Conservation (phyloP, 1,284 basidiomycete species). For the Ceratobasidium sp. region DNA sequence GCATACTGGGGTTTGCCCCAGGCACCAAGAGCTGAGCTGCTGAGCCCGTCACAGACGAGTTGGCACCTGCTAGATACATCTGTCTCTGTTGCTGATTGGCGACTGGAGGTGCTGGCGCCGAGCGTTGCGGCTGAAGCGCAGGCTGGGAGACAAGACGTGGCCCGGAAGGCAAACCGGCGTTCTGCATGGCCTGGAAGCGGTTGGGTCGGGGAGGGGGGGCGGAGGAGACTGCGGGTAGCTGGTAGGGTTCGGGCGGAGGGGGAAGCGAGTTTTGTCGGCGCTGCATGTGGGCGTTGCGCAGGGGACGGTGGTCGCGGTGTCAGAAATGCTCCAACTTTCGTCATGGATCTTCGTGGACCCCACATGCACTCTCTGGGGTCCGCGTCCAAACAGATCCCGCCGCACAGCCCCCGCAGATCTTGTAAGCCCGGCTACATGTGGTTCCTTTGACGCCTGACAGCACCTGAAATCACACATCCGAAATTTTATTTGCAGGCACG, state of each 20-base stretch:
- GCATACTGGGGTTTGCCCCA: slow-evolving; percentile 6
- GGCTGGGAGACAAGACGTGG: not conserved
- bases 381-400: too few species aligned
- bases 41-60: slow-evolving; percentile 20
- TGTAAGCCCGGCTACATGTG: too few species aligned
- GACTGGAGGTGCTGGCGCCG: slow-evolving; percentile 2
- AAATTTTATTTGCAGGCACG: not conserved
- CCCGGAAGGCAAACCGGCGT: slow-evolving; percentile 3
- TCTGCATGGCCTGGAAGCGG: slow-evolving; percentile 36
- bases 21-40: slow-evolving; percentile 29
- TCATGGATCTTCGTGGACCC: not conserved
- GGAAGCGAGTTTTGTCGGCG: slow-evolving; percentile 1
- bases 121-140: not conserved
- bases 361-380: not conserved
- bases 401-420: too few species aligned
- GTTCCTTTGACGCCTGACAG: too few species aligned
- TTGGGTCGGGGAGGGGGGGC: slow-evolving; percentile 8
- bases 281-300: slow-evolving; percentile 5
- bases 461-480: too few species aligned
- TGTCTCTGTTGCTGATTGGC: slow-evolving; percentile 18
- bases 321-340: not conserved
- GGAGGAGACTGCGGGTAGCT: not conserved
- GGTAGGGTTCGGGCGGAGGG: not conserved
- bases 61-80: slow-evolving; percentile 36
- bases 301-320: slow-evolving; percentile 3